Percentiles rank a stretch among this genome's conserved stretches.
Conservation (phyloP, 306 rosid genomes). For the Trifolium fragiferum region DNA sequence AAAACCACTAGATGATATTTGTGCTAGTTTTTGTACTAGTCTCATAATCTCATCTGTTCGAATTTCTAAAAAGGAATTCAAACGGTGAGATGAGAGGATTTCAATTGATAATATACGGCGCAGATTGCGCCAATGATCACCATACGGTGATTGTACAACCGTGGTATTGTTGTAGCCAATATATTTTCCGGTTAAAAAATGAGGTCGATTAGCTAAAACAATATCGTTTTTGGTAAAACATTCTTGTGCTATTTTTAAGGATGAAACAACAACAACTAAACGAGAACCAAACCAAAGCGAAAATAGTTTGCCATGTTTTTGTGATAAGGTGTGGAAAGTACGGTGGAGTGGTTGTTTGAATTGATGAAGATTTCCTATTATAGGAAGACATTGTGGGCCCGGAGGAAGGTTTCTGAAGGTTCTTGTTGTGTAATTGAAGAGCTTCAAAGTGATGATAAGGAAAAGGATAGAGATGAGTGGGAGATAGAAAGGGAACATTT, state of each 20-base stretch:
- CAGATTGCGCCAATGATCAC: slow-evolving; percentile 75
- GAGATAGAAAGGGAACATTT: slow-evolving; percentile 11
- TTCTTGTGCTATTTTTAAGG: slow-evolving; percentile 47
- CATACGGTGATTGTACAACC: slow-evolving; percentile 43
- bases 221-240: slow-evolving; percentile 67
- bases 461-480: slow-evolving; percentile 1
- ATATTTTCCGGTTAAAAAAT: slow-evolving; percentile 39
- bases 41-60: slow-evolving; percentile 53
- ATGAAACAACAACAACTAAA: slow-evolving; percentile 51
- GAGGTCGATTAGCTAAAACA: slow-evolving; percentile 62
- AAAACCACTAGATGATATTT: slow-evolving; percentile 2
- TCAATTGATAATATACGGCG: slow-evolving; percentile 59
- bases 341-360: slow-evolving; percentile 50
- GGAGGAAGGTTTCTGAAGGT: slow-evolving; percentile 56
- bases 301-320: slow-evolving; percentile 47
- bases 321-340: slow-evolving; percentile 42
- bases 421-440: background rate
- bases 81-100: slow-evolving; percentile 52
- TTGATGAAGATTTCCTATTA: slow-evolving; percentile 67
- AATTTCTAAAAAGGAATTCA: slow-evolving; percentile 31
- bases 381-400: slow-evolving; percentile 53
- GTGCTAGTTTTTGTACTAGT: slow-evolving; percentile 40
- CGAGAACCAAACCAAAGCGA: slow-evolving; percentile 46
- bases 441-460: slow-evolving; percentile 36
- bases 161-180: slow-evolving; percentile 55